Percentiles rank a stretch among this genome's conserved stretches.
These are phyloP conservation scores for Vitellaria paradoxa DNA, from an alignment of 179 eudicot genomes.

Conservation along the genomic window DNA sequence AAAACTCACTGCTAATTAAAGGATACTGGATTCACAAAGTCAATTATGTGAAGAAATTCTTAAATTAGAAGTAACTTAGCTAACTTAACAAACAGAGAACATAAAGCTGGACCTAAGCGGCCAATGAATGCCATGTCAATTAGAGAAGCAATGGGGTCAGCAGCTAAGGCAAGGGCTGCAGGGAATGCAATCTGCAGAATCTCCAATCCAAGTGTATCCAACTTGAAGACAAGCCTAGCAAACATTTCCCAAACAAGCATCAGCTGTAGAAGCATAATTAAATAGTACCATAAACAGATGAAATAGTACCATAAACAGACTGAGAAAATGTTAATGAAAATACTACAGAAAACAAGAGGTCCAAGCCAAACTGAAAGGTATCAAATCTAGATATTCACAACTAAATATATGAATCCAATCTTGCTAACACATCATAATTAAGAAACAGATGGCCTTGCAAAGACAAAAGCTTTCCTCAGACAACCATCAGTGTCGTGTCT, in stretches of 20 bases:
- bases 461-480: too few relatives aligned
- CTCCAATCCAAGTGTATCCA: constrained; percentile 83
- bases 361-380: not conserved
- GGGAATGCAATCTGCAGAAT: constrained; percentile 85
- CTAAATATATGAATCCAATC: not conserved
- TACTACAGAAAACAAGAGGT: not conserved
- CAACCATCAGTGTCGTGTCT: too few relatives aligned
- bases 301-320: too few relatives aligned
- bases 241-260: constrained; percentile 4
- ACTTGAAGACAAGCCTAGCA: constrained; percentile 66
- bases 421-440: too few relatives aligned
- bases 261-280: not conserved
- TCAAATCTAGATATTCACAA: not conserved
- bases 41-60: constrained; percentile 1
- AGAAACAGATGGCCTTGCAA: not conserved
- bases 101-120: constrained; percentile 51
- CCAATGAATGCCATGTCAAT: constrained; percentile 96
- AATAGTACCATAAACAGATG: too few relatives aligned
- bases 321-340: too few relatives aligned
- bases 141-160: constrained; percentile 97
- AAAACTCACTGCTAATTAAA: not conserved
- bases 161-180: constrained; percentile 95
- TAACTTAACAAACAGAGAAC: not conserved
- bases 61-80: not conserved
- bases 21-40: not conserved